Evolutionary conservation across 73 alveolate genomes (phyloP), one percentile per base, ranked within the genome.

Genomic region (Durusdinium trenchii): DNA sequence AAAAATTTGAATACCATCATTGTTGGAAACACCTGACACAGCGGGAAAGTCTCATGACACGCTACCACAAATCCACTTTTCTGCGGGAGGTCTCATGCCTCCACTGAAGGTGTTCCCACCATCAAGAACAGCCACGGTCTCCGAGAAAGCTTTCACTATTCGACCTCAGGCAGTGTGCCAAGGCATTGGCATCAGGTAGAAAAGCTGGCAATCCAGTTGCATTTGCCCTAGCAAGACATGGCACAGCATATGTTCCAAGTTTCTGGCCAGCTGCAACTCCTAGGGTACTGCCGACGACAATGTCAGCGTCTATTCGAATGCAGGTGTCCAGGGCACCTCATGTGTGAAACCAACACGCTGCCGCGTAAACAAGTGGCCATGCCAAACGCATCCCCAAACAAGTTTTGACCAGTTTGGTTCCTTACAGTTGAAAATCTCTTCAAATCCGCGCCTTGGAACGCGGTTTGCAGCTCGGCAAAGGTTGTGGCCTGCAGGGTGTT

Each of bases 71-170:
- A 67, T 36, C 52, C 5, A 6, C 50, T 9, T 73, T 18, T 3
- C 40, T 14, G 28, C 40, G 84, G 35, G 28, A 73, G 51, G 52
- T 9, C 30, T 51, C 18, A 47, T 51, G 35, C 51, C 51, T 30
- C 23, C 9, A 73, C 40, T 51, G 84, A 73, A 73, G 84, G 84
- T 36, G 40, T 73, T 73, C 51, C 84, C 84, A 40, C 84, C 84
- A 73, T 73, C 84, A 9, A 73, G 84, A 47, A 73, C 84, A 0
- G 84, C 52, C 84, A 51, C 40, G 18, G 52, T 51, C 35, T 73
- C 84, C 51, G 84, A 30, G 18, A 73, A 40, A 51, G 40, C 40
- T 73, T 20, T 73, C 84, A 73, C 50, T 9, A 51, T 73, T 47
- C 84, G 84, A 30, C 84, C 84, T 73, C 46, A 26, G 38, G 16